Conservation (phyloP, 2,329 filamentous ascomycete genomes). For the Ophioceras dolichostomum region DNA sequence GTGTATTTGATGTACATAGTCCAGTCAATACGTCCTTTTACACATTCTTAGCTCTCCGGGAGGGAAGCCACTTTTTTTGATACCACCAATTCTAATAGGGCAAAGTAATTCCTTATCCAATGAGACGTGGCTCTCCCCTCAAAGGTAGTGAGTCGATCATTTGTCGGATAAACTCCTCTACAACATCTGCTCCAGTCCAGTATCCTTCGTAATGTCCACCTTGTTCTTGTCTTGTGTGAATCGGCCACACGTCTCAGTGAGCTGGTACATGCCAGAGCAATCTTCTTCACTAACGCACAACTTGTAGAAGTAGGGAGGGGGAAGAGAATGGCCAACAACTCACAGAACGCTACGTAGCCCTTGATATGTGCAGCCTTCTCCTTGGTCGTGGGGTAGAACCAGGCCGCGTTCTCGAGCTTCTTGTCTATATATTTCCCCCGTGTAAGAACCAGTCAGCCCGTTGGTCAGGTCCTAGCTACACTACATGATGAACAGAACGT, state of each 20-base stretch:
- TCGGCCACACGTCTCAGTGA: background rate
- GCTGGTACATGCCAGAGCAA: background rate
- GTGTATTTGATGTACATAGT: no score
- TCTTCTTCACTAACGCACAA: background rate
- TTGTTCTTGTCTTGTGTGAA: slow-evolving; percentile 6
- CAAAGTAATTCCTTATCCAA: no score
- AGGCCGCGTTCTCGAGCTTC: slow-evolving; percentile 39
- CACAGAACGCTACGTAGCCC: slow-evolving; percentile 45
- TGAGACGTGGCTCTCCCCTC: no score
- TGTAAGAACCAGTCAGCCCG: background rate
- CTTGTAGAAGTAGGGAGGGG: background rate
- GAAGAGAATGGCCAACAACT: slow-evolving; percentile 13
- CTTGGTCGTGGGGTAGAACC: slow-evolving; percentile 42
- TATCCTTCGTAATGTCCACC: slow-evolving; percentile 4
- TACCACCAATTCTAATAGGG: no score
- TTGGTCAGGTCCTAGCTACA: no score
- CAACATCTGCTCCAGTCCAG: no score
- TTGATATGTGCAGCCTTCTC: slow-evolving; percentile 37
- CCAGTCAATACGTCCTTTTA: no score
- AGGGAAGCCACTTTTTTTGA: no score
- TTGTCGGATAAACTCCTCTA: no score
- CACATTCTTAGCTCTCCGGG: no score
- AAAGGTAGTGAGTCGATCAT: no score
- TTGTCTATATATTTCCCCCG: slow-evolving; percentile 25
- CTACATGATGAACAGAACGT: no score